Base-by-base conservation (phyloP, 768 basidiomycete species). In the Suillus tomentosus region DNA sequence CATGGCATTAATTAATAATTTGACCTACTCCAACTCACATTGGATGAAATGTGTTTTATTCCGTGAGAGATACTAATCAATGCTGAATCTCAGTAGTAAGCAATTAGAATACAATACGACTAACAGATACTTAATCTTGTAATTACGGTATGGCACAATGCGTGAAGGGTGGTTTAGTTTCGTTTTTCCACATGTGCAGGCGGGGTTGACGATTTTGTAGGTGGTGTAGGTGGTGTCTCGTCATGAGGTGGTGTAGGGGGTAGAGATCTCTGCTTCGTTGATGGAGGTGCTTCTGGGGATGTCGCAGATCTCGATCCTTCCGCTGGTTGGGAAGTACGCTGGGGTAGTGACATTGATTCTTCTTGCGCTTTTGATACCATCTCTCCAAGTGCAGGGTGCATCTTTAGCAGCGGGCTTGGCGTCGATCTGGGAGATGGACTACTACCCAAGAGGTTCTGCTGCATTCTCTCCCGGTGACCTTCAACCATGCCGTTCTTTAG, bases 381-480 rank as follows among this genome's bases (percentile, higher is more conserved):
- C 57, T 58, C 57, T 58, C 57, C 57, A 42, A 58, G 57, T 42
- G 24, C 24, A 42, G 57, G 57, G 27, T 58, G 57, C 57, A 58
- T 58, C 27, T 19, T 58, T 27, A 27, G 57, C 40, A 58, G 11
- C 1, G 40, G 40, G 39, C 57, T 58, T 42, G 57, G 11, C 57
- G 15, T 58, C 40, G 40, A 42, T 24, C 17, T 42, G 17, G 57
- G 57, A 22, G 57, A 58, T 1, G 40, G 40, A 58, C 17, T 58
- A 17, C 15, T 2, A 27, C 22, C 17, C 24, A 19, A 58, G 40
- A 58, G 57, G 27, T 58, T 42, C 27, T 42, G 40, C 17, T 58
- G 39, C 39, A 42, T 42, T 19, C 40, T 42, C 27, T 58, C 57
- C 40, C 24, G 39, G 10, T 58, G 57, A 27, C 57, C 27, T 37